Evolutionary conservation across 2,329 filamentous ascomycete genomes (phyloP).

Genomic region (Aspergillus sojae): DNA sequence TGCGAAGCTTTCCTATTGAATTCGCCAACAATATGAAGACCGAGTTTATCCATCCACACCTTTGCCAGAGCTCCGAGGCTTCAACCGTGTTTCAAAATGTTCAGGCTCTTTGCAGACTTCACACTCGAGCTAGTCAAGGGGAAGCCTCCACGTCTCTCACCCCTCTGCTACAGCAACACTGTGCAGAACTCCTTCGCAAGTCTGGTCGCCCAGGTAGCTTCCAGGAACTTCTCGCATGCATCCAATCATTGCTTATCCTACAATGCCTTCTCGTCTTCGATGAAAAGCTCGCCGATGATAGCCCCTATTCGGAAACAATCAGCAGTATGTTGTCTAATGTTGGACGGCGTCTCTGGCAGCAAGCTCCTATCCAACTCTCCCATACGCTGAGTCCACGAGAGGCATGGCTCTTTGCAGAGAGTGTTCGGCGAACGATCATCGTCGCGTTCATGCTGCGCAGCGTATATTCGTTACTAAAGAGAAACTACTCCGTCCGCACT

Average conservation of each 20-base stretch:
- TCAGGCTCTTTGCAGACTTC: conserved; percentile 23
- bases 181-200: conserved; percentile 14
- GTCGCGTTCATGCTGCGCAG: conserved; percentile 34
- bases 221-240: conserved; percentile 27
- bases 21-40: conserved; percentile 26
- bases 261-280: conserved; percentile 29
- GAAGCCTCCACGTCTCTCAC: not conserved
- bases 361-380: conserved; percentile 30
- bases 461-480: conserved; percentile 31
- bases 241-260: conserved; percentile 28
- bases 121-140: not conserved
- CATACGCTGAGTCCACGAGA: conserved; percentile 25
- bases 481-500: conserved; percentile 30
- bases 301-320: conserved; percentile 19
- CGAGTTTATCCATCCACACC: conserved; percentile 29
- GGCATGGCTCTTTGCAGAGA: conserved; percentile 37
- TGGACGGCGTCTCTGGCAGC: conserved; percentile 25
- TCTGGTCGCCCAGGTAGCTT: conserved; percentile 20
- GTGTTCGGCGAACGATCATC: conserved; percentile 35
- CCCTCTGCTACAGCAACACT: conserved; percentile 18
- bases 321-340: conserved; percentile 22
- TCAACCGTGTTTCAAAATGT: conserved; percentile 21
- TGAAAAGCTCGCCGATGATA: not conserved
- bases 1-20: conserved; percentile 19
- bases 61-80: conserved; percentile 16